A percentile compares a stretch with the other conserved stretches of the same genome.
These are phyloP conservation scores for Medicago truncatula DNA, from an alignment of 306 rosid genomes.

Conservation along the genomic window MtrunA17r5.0-ANR NC_053044.1:30488501-30489000, in stretches of 20 bases:
- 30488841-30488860: constrained; percentile 64
- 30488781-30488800: constrained; percentile 25
- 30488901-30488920: constrained; percentile 27
- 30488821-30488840: constrained; percentile 54
- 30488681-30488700: constrained; percentile 24
- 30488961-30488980: too few relatives aligned
- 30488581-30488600: too few relatives aligned
- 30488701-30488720: neutral
- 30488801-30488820: constrained; percentile 23
- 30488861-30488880: constrained; percentile 42
- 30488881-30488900: constrained; percentile 48
- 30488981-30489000: too few relatives aligned
- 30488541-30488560: too few relatives aligned
- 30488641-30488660: neutral
- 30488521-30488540: too few relatives aligned
- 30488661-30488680: neutral
- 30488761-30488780: constrained; percentile 33
- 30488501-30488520: too few relatives aligned
- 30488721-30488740: constrained; percentile 38
- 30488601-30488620: too few relatives aligned
- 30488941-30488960: neutral
- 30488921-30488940: constrained; percentile 32
- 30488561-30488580: too few relatives aligned
- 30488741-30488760: constrained; percentile 16
- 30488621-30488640: too few relatives aligned